Conservation (phyloP, 2,329 filamentous ascomycete genomes). For the Colletotrichum magnum region DNA sequence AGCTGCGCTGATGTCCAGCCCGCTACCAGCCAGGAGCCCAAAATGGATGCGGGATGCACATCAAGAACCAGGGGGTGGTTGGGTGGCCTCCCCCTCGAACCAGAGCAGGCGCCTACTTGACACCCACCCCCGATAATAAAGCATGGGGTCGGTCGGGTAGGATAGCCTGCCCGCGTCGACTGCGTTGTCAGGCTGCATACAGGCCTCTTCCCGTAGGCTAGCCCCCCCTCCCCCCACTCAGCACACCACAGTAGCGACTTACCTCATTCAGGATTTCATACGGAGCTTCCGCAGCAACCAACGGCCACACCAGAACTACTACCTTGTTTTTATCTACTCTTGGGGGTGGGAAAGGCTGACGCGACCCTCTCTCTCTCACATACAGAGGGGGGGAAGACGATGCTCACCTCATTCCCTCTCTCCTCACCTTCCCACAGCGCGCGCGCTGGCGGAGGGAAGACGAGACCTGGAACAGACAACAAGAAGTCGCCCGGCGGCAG, state of each 20-base stretch:
- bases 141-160: too few species aligned
- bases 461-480: neutral
- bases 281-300: conserved; percentile 27
- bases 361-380: neutral
- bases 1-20: neutral
- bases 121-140: too few species aligned
- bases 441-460: conserved; percentile 31
- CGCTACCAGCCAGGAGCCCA: neutral
- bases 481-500: conserved; percentile 16
- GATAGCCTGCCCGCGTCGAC: too few species aligned
- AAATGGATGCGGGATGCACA: conserved; percentile 6
- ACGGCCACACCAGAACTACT: neutral
- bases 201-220: too few species aligned
- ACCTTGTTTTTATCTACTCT: too few species aligned
- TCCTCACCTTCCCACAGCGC: conserved; percentile 29
- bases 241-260: neutral
- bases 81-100: neutral
- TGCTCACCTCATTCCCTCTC: conserved; percentile 28
- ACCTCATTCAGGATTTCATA: conserved; percentile 22
- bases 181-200: too few species aligned
- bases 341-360: conserved; percentile 9
- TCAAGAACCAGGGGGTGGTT: neutral
- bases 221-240: too few species aligned
- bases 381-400: neutral
- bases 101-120: neutral